These are phyloP conservation scores for Phytopythium delawarense DNA, from an alignment of 352 stramenopile genomes.

Conservation along the genomic window DNA sequence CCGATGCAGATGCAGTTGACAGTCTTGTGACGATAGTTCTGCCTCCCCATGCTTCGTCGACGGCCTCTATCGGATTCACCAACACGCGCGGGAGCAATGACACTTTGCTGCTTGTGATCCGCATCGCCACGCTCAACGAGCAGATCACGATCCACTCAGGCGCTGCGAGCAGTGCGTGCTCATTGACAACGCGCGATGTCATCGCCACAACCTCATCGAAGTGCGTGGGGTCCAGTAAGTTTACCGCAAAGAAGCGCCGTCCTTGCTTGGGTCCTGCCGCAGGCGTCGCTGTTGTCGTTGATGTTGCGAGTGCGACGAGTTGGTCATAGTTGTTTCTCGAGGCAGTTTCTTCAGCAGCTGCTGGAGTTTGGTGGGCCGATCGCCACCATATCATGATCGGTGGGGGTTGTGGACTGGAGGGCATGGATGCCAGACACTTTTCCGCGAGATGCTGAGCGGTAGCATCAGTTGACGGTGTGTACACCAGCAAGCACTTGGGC, in stretches of 20 bases:
- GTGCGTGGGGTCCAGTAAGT: conserved; percentile 23
- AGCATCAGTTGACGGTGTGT: not conserved
- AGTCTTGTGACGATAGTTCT: not conserved
- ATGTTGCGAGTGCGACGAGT: not conserved
- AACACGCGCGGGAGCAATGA: conserved; percentile 19
- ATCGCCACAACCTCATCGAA: conserved; percentile 30
- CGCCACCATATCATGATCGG: not conserved
- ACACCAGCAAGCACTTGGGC: not conserved
- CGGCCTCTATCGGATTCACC: not conserved
- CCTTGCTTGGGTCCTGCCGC: not conserved
- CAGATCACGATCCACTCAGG: conserved; percentile 47
- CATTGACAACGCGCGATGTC: conserved; percentile 46
- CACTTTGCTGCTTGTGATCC: conserved; percentile 27
- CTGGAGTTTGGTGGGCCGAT: not conserved
- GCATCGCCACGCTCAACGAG: conserved; percentile 23
- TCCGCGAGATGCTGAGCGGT: not conserved
- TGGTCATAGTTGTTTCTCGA: not conserved
- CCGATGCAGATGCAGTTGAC: not conserved
- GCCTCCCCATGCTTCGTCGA: not conserved
- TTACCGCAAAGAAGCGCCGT: conserved; percentile 24
- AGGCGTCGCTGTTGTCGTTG: not conserved
- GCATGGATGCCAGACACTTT: not conserved
- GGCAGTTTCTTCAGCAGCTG: not conserved
- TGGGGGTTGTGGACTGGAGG: not conserved
- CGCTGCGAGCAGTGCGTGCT: conserved; percentile 41